Conservation (phyloP, 2,329 filamentous ascomycete genomes). For the Apiospora pterosperma region DNA sequence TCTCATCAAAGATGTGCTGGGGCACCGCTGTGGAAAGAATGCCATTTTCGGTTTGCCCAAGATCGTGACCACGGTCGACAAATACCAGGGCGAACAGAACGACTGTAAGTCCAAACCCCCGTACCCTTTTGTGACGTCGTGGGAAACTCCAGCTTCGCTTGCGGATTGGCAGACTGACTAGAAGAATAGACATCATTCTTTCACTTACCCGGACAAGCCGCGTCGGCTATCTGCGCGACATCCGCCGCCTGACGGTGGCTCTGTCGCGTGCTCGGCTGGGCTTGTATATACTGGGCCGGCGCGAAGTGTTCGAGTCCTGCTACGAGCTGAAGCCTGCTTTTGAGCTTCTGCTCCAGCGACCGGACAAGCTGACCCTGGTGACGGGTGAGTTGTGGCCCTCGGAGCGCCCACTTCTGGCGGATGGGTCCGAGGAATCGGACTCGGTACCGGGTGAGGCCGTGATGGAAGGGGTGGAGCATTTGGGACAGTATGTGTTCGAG, state of each 20-base stretch:
- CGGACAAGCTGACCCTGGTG: conserved; percentile 76
- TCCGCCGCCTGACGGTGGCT: conserved; percentile 90
- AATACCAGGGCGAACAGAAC: conserved; percentile 99
- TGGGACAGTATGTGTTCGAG: conserved; percentile 94
- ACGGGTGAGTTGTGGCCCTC: conserved; percentile 86
- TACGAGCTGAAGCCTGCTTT: conserved; percentile 88
- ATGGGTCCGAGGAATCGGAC: conserved; percentile 37
- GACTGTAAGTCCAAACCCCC: conserved; percentile 68
- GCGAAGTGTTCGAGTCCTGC: conserved; percentile 83
- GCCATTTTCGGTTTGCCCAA: conserved; percentile 84
- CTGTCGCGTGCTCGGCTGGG: conserved; percentile 89
- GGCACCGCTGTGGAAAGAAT: conserved; percentile 78
- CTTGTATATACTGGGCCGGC: conserved; percentile 85
- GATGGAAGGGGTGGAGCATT: conserved; percentile 90
- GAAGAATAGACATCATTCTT: conserved; percentile 76
- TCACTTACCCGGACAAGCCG: conserved; percentile 85
- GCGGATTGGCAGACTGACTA: conserved; percentile 9
- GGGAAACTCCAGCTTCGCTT: neutral
- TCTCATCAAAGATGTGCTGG: conserved; percentile 81
- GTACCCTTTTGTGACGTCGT: neutral
- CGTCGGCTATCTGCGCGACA: conserved; percentile 89
- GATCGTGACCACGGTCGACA: conserved; percentile 92
- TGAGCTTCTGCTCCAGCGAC: conserved; percentile 69
- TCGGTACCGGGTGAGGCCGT: conserved; percentile 55
- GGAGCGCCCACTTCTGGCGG: conserved; percentile 37